Conservation (phyloP, 441 rosid species). For the Theobroma grandiflorum region DNA sequence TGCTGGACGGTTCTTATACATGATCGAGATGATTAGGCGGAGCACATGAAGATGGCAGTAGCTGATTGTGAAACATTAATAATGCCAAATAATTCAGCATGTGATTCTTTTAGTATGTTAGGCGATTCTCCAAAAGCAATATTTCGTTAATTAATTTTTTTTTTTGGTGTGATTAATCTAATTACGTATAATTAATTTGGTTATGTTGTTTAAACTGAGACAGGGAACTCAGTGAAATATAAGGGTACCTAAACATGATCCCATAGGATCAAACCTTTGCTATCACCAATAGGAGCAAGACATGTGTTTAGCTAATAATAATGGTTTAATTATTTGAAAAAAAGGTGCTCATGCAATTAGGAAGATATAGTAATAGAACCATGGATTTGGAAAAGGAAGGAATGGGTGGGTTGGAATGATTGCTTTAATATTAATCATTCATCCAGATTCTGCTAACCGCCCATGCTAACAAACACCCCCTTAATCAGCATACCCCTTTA, state of each 20-base stretch:
- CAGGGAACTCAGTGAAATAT: neutral
- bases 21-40: no score
- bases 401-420: constrained; percentile 13
- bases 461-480: neutral
- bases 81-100: no score
- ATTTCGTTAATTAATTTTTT: no score
- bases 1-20: no score
- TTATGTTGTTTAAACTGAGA: neutral
- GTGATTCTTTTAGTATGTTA: no score
- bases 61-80: no score
- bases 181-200: no score
- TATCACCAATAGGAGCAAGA: neutral
- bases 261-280: neutral
- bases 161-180: no score
- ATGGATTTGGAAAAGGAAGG: neutral
- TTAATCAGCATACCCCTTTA: neutral
- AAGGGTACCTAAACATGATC: neutral
- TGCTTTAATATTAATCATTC: constrained; percentile 16
- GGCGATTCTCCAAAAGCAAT: no score
- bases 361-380: neutral
- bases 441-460: neutral
- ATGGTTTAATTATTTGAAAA: neutral
- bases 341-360: neutral
- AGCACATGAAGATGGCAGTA: no score
- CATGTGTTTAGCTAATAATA: neutral